Percentiles rank a stretch among this genome's conserved stretches.
Evolutionary conservation across 768 basidiomycete species (phyloP).

Genomic region (Xerocomellus amylosporus): DNA sequence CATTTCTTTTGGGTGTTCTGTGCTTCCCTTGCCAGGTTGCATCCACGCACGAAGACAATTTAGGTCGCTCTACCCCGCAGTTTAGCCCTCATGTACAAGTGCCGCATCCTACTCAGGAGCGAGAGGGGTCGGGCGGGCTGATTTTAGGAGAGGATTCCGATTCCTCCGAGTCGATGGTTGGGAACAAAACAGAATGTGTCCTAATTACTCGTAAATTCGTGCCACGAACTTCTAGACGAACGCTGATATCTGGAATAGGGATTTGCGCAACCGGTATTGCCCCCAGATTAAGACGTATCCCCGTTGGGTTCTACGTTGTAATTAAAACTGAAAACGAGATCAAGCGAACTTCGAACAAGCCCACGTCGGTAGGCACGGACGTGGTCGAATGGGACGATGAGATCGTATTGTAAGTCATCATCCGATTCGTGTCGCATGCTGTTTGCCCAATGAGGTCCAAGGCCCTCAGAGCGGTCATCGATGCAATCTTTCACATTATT

Average conservation of each 20-base stretch:
- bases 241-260: background rate
- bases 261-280: background rate
- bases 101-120: too few relatives aligned
- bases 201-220: background rate
- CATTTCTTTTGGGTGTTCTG: too few relatives aligned
- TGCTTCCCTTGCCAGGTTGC: too few relatives aligned
- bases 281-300: background rate
- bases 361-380: background rate
- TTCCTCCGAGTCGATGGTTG: too few relatives aligned
- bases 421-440: background rate
- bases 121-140: too few relatives aligned
- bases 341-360: background rate
- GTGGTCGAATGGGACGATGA: slow-evolving; percentile 1
- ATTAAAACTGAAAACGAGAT: background rate
- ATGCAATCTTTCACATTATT: background rate
- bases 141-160: too few relatives aligned
- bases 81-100: too few relatives aligned
- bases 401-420: background rate
- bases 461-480: background rate
- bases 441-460: background rate
- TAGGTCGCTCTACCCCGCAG: too few relatives aligned
- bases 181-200: too few relatives aligned
- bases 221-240: too few relatives aligned
- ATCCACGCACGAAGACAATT: too few relatives aligned
- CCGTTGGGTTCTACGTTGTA: background rate